phyloP scores from a whole-genome alignment of 2,329 filamentous ascomycete genomes.

The Periconia digitata region DNA sequence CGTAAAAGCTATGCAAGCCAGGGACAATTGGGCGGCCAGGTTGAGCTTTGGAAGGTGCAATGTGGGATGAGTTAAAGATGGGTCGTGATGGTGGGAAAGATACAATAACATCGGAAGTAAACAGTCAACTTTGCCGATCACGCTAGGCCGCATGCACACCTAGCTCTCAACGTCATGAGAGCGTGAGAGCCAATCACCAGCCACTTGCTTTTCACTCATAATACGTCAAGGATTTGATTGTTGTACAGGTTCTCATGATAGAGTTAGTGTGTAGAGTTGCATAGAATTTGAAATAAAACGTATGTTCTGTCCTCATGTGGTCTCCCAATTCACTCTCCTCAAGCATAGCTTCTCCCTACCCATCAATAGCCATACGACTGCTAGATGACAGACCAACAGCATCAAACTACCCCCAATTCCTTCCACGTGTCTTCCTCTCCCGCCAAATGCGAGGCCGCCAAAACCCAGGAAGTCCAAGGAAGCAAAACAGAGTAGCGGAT shows the following conservation, averaged over 20 bases:
- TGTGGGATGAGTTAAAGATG: conserved; percentile 23
- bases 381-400: conserved; percentile 51
- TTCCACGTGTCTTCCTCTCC: conserved; percentile 19
- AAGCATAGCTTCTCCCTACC: conserved; percentile 35
- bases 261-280: not conserved
- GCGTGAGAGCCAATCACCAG: not conserved
- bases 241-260: not conserved
- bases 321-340: conserved; percentile 20
- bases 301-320: not conserved
- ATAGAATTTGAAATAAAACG: not conserved
- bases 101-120: conserved; percentile 21
- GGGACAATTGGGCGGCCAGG: conserved; percentile 16
- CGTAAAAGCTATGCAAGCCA: conserved; percentile 22
- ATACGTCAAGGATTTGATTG: not conserved
- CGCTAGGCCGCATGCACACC: conserved; percentile 11
- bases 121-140: conserved; percentile 16
- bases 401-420: conserved; percentile 44
- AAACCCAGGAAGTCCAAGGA: conserved; percentile 59
- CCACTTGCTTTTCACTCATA: not conserved
- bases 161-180: not conserved
- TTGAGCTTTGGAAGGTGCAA: conserved; percentile 33
- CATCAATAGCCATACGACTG: conserved; percentile 44
- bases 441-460: conserved; percentile 12
- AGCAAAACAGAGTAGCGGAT: conserved; percentile 69
- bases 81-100: conserved; percentile 14